Percentiles rank a stretch among this genome's conserved stretches.
Evolutionary conservation across 371 early-diverging fungal genomes (phyloP).

Genomic region (Mortierella sp.): DNA sequence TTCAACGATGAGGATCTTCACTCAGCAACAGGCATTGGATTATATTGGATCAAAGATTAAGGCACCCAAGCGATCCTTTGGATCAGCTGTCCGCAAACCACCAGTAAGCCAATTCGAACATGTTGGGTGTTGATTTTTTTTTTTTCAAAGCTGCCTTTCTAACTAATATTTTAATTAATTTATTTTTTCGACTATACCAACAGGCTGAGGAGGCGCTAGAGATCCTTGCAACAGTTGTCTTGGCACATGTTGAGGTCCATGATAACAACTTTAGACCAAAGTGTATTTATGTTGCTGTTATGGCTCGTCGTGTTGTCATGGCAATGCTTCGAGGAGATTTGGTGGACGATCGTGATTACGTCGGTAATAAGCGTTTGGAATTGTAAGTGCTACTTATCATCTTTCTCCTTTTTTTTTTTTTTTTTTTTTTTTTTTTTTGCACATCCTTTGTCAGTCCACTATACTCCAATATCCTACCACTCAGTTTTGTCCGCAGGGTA

Average conservation of each 20-base stretch:
- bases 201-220: conserved; percentile 94
- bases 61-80: conserved; percentile 63
- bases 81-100: conserved; percentile 66
- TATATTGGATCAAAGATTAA: conserved; percentile 89
- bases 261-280: conserved; percentile 93
- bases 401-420: not conserved
- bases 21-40: conserved; percentile 94
- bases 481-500: too few relatives aligned
- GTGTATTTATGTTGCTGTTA: conserved; percentile 95
- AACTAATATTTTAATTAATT: not conserved
- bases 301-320: conserved; percentile 97
- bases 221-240: conserved; percentile 90
- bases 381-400: conserved; percentile 65
- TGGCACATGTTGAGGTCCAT: conserved; percentile 97
- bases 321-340: conserved; percentile 84
- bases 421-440: conserved; percentile 11
- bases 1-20: conserved; percentile 78
- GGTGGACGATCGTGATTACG: conserved; percentile 99
- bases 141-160: conserved; percentile 1
- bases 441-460: too few relatives aligned
- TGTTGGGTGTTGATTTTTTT: not conserved
- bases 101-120: conserved; percentile 31
- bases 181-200: not conserved
- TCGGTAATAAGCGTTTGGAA: conserved; percentile 99
- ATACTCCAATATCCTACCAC: too few relatives aligned